Conservation (phyloP, 1,139 yeast species). For the Komagataea norvegica region DNA sequence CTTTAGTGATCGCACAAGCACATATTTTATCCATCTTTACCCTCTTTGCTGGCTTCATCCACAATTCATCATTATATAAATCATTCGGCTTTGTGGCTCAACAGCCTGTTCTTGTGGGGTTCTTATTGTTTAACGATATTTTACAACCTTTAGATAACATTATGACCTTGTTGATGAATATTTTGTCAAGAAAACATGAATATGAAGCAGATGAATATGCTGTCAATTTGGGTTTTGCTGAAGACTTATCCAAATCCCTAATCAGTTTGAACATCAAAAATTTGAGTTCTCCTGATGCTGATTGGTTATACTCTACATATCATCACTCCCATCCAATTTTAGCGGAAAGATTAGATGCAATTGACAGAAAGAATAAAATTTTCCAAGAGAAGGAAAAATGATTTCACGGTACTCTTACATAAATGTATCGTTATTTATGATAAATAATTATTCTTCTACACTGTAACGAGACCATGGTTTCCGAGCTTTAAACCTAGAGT, state of each 20-base stretch:
- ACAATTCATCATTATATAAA: constrained; percentile 68
- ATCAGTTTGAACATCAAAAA: constrained; percentile 75
- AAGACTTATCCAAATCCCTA: constrained; percentile 65
- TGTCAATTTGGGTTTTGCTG: constrained; percentile 62
- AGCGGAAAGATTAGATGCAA: constrained; percentile 78
- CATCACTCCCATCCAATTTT: constrained; percentile 88
- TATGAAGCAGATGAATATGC: constrained; percentile 93
- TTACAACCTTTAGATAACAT: constrained; percentile 72
- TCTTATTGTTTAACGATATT: constrained; percentile 68
- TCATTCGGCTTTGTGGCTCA: constrained; percentile 71
- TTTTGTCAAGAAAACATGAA: constrained; percentile 78
- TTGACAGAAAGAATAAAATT: constrained; percentile 35
- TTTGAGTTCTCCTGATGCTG: constrained; percentile 80
- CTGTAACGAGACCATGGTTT: too few relatives aligned
- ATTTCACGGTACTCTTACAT: too few relatives aligned
- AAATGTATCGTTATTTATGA: too few relatives aligned
- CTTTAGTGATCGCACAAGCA: constrained; percentile 58
- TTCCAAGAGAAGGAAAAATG: constrained; percentile 18
- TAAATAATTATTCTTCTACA: too few relatives aligned
- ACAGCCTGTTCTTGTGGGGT: constrained; percentile 75
- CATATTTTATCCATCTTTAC: constrained; percentile 64
- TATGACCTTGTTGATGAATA: constrained; percentile 60
- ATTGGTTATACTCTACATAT: constrained; percentile 83
- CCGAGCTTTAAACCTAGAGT: too few relatives aligned
- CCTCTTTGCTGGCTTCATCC: constrained; percentile 71